Evolutionary conservation across 2,329 filamentous ascomycete species (phyloP).

Genomic region (Ceratocystiopsis minuta): DNA sequence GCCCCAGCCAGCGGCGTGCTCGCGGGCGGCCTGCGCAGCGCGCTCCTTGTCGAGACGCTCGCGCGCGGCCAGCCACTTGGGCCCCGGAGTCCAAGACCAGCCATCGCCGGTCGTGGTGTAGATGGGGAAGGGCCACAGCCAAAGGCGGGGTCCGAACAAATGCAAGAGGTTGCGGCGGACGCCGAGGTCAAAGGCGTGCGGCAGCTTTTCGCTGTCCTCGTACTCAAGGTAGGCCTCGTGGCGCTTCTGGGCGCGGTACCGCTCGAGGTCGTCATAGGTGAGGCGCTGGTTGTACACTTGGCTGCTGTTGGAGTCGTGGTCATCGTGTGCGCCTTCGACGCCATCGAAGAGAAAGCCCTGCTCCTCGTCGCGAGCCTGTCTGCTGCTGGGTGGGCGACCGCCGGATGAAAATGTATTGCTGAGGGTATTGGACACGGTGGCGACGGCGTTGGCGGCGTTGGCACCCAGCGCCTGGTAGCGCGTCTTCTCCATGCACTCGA

Average conservation of each 20-base stretch:
- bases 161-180: constrained; percentile 62
- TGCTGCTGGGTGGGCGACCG: constrained; percentile 7
- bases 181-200: constrained; percentile 86
- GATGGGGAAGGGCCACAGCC: constrained; percentile 65
- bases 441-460: constrained; percentile 34
- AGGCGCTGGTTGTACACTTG: constrained; percentile 21
- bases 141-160: constrained; percentile 57
- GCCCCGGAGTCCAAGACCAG: constrained; percentile 81
- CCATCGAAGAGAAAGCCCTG: constrained; percentile 1
- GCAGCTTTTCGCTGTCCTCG: constrained; percentile 69
- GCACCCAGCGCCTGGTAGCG: constrained; percentile 72
- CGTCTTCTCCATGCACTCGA: constrained; percentile 91
- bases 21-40: constrained; percentile 41
- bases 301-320: constrained; percentile 1
- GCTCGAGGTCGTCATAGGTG: constrained; percentile 37
- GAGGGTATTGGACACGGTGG: constrained; percentile 32
- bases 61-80: constrained; percentile 56
- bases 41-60: constrained; percentile 42
- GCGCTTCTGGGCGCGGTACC: constrained; percentile 32
- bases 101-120: constrained; percentile 80
- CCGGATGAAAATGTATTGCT: neutral
- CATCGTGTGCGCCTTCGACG: constrained; percentile 4
- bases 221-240: constrained; percentile 71
- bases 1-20: constrained; percentile 52
- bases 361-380: constrained; percentile 10